These are phyloP conservation scores for Metarhizium humberi DNA, from an alignment of 2,329 filamentous ascomycete species.

Conservation along the genomic window DNA sequence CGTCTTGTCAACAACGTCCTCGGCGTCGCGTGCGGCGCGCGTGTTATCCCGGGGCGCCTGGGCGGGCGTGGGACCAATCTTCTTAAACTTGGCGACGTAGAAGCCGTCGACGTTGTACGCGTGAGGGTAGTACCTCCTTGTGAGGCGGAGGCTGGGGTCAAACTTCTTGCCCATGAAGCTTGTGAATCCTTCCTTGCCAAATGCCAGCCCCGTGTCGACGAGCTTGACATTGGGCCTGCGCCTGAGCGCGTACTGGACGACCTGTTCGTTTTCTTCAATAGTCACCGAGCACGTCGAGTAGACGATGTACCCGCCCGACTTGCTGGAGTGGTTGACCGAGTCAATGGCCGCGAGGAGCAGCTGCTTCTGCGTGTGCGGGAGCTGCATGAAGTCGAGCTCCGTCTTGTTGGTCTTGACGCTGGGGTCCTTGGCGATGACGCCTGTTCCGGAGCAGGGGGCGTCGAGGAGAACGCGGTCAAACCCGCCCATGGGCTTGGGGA, in stretches of 20 bases:
- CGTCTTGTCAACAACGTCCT: constrained; percentile 55
- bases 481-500: constrained; percentile 87
- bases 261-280: constrained; percentile 80
- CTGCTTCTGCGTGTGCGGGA: constrained; percentile 93
- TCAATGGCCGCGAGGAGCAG: constrained; percentile 88
- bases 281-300: constrained; percentile 96
- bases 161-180: constrained; percentile 88
- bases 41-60: constrained; percentile 30
- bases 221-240: constrained; percentile 91
- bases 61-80: constrained; percentile 67
- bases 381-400: constrained; percentile 83
- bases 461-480: constrained; percentile 94
- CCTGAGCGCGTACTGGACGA: constrained; percentile 86
- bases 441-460: constrained; percentile 91
- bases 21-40: constrained; percentile 27
- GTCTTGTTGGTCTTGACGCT: constrained; percentile 98
- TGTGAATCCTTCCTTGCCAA: constrained; percentile 88
- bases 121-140: constrained; percentile 81
- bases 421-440: constrained; percentile 94
- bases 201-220: constrained; percentile 81
- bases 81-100: constrained; percentile 97
- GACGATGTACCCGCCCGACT: constrained; percentile 89
- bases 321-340: constrained; percentile 82
- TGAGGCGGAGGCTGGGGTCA: constrained; percentile 73
- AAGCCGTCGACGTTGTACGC: constrained; percentile 95